Evolutionary conservation across 441 rosid species (phyloP).

Genomic region (Populus trichocarpa): DNA sequence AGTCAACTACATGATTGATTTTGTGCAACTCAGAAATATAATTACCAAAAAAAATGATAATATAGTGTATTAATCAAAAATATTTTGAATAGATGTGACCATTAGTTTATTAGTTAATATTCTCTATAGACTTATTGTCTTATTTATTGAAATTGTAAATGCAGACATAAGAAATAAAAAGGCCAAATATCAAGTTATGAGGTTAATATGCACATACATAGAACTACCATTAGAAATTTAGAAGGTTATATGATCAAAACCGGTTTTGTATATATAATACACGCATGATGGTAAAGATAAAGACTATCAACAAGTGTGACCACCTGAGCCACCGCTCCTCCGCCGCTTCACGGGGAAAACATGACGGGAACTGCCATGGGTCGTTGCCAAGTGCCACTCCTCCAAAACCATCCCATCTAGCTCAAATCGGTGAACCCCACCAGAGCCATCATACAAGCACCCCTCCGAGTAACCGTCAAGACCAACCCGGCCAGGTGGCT

Average conservation of each 20-base stretch:
- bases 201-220: not conserved
- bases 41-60: not conserved
- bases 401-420: slow-evolving; percentile 48
- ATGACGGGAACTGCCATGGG: slow-evolving; percentile 52
- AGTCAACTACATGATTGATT: slow-evolving; percentile 4
- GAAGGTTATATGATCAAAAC: not conserved
- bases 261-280: not conserved
- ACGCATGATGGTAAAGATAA: slow-evolving; percentile 5
- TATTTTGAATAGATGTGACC: not conserved
- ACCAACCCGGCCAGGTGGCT: slow-evolving; percentile 41
- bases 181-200: not conserved
- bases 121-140: not conserved
- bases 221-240: not conserved
- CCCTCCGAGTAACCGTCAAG: slow-evolving; percentile 39
- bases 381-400: slow-evolving; percentile 47
- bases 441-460: slow-evolving; percentile 34
- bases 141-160: not conserved
- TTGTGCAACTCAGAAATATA: not conserved
- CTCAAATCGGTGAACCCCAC: slow-evolving; percentile 41
- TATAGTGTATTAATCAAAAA: not conserved
- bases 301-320: slow-evolving; percentile 40
- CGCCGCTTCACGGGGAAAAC: slow-evolving; percentile 58
- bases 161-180: not conserved
- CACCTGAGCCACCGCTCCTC: slow-evolving; percentile 48
- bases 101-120: not conserved